These are phyloP conservation scores for Leishmania turanica DNA, from an alignment of 208 protist genomes.

Conservation along the genomic window DNA sequence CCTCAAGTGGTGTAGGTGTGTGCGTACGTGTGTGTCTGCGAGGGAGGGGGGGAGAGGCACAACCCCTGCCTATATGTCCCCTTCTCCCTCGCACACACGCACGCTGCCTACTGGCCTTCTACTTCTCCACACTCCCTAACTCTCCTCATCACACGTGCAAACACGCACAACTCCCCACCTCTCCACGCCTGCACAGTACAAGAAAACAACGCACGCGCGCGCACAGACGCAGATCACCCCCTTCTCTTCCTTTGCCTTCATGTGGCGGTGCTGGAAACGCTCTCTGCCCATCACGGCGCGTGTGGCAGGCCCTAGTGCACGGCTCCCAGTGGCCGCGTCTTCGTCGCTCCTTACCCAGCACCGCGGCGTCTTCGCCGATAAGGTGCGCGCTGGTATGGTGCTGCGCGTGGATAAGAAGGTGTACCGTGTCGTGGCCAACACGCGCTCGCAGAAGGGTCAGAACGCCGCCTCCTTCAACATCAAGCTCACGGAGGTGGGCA, in stretches of 20 bases:
- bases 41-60: background rate
- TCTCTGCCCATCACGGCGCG: background rate
- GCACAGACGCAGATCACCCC: background rate
- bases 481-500: constrained; percentile 83
- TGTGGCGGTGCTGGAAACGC: constrained; percentile 21
- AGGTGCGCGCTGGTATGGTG: constrained; percentile 86
- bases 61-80: background rate
- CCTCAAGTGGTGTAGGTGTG: background rate
- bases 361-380: constrained; percentile 84
- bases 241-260: constrained; percentile 1
- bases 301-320: background rate
- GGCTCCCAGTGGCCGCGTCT: background rate
- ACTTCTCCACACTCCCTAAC: background rate
- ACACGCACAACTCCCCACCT: background rate
- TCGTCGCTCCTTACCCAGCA: constrained; percentile 24
- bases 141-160: background rate
- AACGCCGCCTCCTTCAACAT: constrained; percentile 90
- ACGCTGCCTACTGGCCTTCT: background rate
- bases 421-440: constrained; percentile 83
- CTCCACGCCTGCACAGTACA: background rate
- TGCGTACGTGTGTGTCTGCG: background rate
- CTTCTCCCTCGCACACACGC: background rate
- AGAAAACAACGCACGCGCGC: background rate
- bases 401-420: constrained; percentile 77
- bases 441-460: constrained; percentile 91